A percentile compares a stretch with the other conserved stretches of the same genome.
Conservation (phyloP, 192 early-diverging fungal genomes). For the Podila horticola region DNA sequence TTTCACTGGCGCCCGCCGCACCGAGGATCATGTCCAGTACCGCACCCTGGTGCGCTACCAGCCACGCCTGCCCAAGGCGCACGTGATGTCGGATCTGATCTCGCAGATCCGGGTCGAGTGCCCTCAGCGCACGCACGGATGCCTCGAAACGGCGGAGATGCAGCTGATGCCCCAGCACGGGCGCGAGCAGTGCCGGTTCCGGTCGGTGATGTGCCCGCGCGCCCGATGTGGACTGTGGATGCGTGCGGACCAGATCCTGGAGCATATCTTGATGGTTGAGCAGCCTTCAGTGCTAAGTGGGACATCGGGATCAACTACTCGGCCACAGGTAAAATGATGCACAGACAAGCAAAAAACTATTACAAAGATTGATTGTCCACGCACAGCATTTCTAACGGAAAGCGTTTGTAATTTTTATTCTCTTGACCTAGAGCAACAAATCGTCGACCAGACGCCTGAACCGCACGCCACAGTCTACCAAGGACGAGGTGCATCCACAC, state of each 20-base stretch:
- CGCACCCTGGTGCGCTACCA: constrained; percentile 44
- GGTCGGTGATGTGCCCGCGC: constrained; percentile 40
- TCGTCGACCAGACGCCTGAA: too few species aligned
- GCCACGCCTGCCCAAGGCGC: constrained; percentile 42
- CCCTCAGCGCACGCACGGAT: constrained; percentile 28
- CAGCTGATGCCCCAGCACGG: constrained; percentile 34
- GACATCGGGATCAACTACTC: neutral
- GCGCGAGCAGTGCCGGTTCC: constrained; percentile 25
- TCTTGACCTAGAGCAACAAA: too few species aligned
- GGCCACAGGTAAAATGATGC: too few species aligned
- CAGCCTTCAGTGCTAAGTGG: neutral
- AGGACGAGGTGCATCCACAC: neutral
- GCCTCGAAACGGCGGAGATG: constrained; percentile 30
- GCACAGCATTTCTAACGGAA: too few species aligned
- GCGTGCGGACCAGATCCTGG: constrained; percentile 43
- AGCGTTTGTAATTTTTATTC: too few species aligned
- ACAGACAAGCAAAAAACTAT: too few species aligned
- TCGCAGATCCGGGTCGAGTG: constrained; percentile 44
- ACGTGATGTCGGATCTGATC: constrained; percentile 51
- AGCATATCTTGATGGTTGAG: constrained; percentile 48
- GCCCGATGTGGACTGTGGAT: constrained; percentile 36
- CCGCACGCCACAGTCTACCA: too few species aligned
- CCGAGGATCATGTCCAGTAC: constrained; percentile 25
- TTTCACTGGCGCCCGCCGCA: neutral
- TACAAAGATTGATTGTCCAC: too few species aligned